Evolutionary conservation across 345 rosid genomes (phyloP), one percentile per base, ranked within the genome.

Genomic region (Salix brachista): DNA sequence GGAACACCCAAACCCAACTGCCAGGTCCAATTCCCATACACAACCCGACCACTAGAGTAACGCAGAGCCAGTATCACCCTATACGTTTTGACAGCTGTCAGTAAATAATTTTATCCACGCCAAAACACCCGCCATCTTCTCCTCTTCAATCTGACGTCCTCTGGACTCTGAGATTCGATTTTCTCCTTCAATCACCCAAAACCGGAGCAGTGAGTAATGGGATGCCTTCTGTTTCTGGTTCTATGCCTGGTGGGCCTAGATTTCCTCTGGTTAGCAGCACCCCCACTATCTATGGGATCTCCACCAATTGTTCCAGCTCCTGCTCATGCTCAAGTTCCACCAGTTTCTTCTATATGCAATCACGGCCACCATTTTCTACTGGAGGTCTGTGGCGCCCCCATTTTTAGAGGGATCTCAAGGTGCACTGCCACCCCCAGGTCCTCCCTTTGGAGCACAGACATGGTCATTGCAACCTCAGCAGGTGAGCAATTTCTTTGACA

Each of bases 371-470:
- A 54, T 76, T 88, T 61, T 69, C 81, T 75, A 65, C 84, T 76
- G 86, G 85, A 74, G 80, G 77, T 84, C 39, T 28, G 69, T 56
- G 2, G 11, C 65, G 4, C 73, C 83, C 2, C 60, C 77, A 6
- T 89, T 86, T 74, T 79, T 85, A 11, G 87, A 80, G 41, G 74
- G 86, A 71, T 80, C 90, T 75, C 87, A 18, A 76, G 83, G 80
- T 26, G 76, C 79, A 65, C 85, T 83, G 17, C 83, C 88, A 10
- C 80, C 89, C 30, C 50, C 86, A 54, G 85, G 78, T 83, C 82
- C 86, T 71, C 89, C 96, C 68, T 90, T 83, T 80, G 91, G 88
- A 58, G 80, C 86, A 79, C 94, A 86, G 77, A 18, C 48, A 67
- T 39, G 70, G 50, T 17, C 70, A 39, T 73, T 84, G 85, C 87